phyloP scores from a whole-genome alignment of 2,329 filamentous ascomycete species.

The Tetracladium maxilliforme region DNA sequence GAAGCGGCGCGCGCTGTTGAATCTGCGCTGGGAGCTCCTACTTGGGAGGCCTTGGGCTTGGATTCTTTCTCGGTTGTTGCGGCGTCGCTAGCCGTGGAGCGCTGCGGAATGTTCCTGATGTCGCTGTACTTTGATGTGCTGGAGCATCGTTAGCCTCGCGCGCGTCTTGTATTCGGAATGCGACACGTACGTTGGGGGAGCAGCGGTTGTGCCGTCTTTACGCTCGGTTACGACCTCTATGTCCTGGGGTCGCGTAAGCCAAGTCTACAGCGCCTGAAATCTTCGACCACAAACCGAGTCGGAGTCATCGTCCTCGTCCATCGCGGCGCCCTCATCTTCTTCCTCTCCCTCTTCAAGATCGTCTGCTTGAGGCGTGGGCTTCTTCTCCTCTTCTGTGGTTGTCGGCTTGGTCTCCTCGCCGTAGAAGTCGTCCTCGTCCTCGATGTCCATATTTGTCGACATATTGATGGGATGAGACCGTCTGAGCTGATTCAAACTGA shows the following conservation, averaged over 20 bases:
- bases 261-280: background rate
- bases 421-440: conserved; percentile 56
- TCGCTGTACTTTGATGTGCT: conserved; percentile 50
- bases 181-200: conserved; percentile 37
- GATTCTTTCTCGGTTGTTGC: conserved; percentile 11
- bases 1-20: conserved; percentile 59
- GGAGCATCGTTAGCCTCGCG: conserved; percentile 6
- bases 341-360: conserved; percentile 24
- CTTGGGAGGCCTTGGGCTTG: conserved; percentile 16
- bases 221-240: conserved; percentile 56
- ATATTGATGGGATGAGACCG: conserved; percentile 2
- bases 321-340: conserved; percentile 50
- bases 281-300: conserved; percentile 28
- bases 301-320: conserved; percentile 42
- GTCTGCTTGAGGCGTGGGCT: conserved; percentile 16
- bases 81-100: conserved; percentile 36
- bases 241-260: conserved; percentile 26
- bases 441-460: conserved; percentile 40
- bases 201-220: conserved; percentile 47
- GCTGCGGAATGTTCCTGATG: conserved; percentile 49
- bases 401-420: conserved; percentile 34
- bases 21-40: no score
- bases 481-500: background rate
- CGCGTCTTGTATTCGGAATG: background rate
- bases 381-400: conserved; percentile 6